Base-by-base conservation (phyloP, 768 basidiomycete genomes). In the Coprinopsis cinerea region DNA sequence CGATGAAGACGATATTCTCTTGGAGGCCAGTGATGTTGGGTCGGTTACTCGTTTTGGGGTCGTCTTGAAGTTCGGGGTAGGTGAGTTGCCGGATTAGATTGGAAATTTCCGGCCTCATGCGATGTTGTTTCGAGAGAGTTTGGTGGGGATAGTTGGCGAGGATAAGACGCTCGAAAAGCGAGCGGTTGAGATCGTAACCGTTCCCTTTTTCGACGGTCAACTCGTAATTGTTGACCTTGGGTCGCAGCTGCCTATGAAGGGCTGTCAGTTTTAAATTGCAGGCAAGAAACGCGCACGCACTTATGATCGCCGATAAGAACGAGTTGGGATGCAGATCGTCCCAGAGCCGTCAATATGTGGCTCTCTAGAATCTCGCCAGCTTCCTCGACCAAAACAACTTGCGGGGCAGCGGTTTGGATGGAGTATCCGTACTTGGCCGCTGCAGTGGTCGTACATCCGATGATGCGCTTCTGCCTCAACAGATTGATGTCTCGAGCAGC, bases 71-170 rank as follows among this genome's bases (percentile, higher is more conserved):
- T 14, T 79, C 79, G 0, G 81, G 81, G 55, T 88, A 87, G 0
- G 83, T 86, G 14, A 87, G 68, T 6, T 67, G 57, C 13, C 85
- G 75, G 27, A 87, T 73, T 20, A 85, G 66, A 0, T 71, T 56
- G 4, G 85, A 83, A 11, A 87, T 86, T 53, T 86, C 83, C 0
- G 85, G 85, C 6, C 85, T 73, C 85, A 87, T 87, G 11, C 85
- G 78, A 57, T 86, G 85, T 52, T 87, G 85, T 37, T 72, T 58
- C 0, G 55, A 59, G 15, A 87, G 74, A 0, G 73, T 79, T 41
- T 64, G 55, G 58, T 87, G 84, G 0, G 85, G 85, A 56, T 79
- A 87, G 0, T 74, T 77, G 51, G 73, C 73, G 9, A 77, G 60
- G 17, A 85, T 78, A 1, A 86, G 73, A 3, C 85, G 79, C 53